Conservation (phyloP, 2,329 filamentous ascomycete species). For the Claviceps pazoutovae region DNA sequence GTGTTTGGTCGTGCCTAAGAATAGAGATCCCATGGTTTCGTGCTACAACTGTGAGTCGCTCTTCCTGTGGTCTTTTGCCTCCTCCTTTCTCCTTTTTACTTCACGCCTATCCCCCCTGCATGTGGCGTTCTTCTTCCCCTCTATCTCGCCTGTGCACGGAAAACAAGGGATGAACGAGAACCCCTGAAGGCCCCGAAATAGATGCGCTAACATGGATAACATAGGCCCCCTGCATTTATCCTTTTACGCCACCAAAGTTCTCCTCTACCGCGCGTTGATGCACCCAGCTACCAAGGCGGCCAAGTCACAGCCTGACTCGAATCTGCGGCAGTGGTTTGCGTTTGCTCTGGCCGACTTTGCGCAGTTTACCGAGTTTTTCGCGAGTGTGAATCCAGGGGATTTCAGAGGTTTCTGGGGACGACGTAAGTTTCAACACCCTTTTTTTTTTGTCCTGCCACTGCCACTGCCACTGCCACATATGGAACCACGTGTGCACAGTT, state of each 20-base stretch:
- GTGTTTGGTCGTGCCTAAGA: slow-evolving; percentile 17
- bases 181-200: too few species aligned
- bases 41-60: slow-evolving; percentile 14
- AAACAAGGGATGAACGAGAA: too few species aligned
- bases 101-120: neutral
- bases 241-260: slow-evolving; percentile 26
- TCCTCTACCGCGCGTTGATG: slow-evolving; percentile 31
- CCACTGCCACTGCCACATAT: neutral
- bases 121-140: too few species aligned
- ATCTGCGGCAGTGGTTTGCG: slow-evolving; percentile 21
- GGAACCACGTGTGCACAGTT: too few species aligned
- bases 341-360: slow-evolving; percentile 22
- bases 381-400: slow-evolving; percentile 19
- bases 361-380: slow-evolving; percentile 25
- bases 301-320: slow-evolving; percentile 22
- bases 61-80: neutral
- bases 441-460: neutral
- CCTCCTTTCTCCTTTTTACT: neutral
- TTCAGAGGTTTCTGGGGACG: slow-evolving; percentile 30
- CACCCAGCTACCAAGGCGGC: slow-evolving; percentile 28
- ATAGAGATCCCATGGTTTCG: slow-evolving; percentile 3
- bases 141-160: too few species aligned
- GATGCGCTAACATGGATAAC: too few species aligned
- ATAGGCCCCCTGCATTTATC: slow-evolving; percentile 26
- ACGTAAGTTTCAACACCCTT: slow-evolving; percentile 19